These are phyloP conservation scores for Anastatica hierochuntica DNA, from an alignment of 345 rosid genomes.

Conservation along the genomic window DNA sequence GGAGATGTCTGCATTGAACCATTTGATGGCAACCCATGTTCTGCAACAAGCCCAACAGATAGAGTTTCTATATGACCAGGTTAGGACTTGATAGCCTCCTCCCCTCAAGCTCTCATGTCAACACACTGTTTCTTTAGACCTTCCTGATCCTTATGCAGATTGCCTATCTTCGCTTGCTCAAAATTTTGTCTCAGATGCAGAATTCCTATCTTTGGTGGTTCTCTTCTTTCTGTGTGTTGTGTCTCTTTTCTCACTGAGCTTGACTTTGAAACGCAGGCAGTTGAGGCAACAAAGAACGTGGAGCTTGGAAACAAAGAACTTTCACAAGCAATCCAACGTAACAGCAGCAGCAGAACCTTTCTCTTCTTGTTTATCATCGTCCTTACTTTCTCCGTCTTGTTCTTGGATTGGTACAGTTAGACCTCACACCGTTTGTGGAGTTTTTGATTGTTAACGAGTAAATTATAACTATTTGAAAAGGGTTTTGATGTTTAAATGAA, in stretches of 20 bases:
- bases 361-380: conserved; percentile 73
- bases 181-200: too few species aligned
- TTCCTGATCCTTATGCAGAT: too few species aligned
- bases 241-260: conserved; percentile 3
- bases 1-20: conserved; percentile 96
- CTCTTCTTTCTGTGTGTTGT: not conserved
- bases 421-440: too few species aligned
- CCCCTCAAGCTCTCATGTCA: not conserved
- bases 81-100: conserved; percentile 25
- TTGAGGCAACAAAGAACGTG: conserved; percentile 86
- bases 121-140: too few species aligned
- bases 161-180: too few species aligned
- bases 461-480: too few species aligned
- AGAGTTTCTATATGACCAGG: conserved; percentile 82
- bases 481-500: too few species aligned
- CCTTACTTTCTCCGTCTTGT: conserved; percentile 76
- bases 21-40: conserved; percentile 88
- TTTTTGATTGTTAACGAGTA: too few species aligned
- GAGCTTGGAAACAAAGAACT: conserved; percentile 83
- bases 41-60: conserved; percentile 96
- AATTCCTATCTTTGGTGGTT: not conserved
- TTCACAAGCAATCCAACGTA: conserved; percentile 66
- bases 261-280: conserved; percentile 41
- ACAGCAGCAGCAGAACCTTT: conserved; percentile 87
- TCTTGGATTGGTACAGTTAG: conserved; percentile 86